Base-by-base conservation (phyloP, 2,329 filamentous ascomycete genomes). In the Aspergillus sp. region DNA sequence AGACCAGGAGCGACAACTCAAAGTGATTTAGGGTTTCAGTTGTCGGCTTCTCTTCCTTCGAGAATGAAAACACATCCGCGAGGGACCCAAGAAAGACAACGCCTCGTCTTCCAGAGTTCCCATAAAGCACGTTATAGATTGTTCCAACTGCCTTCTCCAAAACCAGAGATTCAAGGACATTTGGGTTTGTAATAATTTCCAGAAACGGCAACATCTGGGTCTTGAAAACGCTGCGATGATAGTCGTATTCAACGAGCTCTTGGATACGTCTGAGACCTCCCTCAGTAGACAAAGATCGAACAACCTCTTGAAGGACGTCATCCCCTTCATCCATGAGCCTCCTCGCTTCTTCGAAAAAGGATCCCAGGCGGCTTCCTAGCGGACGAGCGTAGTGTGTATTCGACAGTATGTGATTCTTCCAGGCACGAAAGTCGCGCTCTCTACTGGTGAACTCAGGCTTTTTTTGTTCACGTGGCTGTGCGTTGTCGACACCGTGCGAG, bases 101-200 rank as follows among this genome's bases (percentile, higher is more conserved):
- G 5, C 22, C 23, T 43, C 41, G 22, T 25, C 41, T 23, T 5
- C 19, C 25, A 3, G 19, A 43, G 3, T 25, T 45, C 2, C 73
- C 72, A 47, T 66, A 76, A 9, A 77, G 54, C 52, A 68, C 67
- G 27, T 67, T 74, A 58, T 69, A 74, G 20, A 77, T 68, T 3
- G 65, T 73, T 15, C 64, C 68, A 10, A 75, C 59, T 2, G 66
- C 58, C 12, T 63, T 59, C 49, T 76, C 70, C 4, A 76, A 52
- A 2, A 74, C 57, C 9, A 72, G 49, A 0, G 73, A 76, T 5
- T 62, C 62, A 20, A 72, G 53, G 1, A 76, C 63, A 33, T 69
- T 62, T 0, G 64, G 58, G 50, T 74, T 61, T 1, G 72, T 67
- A 23, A 77, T 60, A 5, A 63, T 66, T 42, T 63, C 55, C 32